phyloP scores from a whole-genome alignment of 2,329 filamentous ascomycete genomes.

The Periconia macrospinosa region DNA sequence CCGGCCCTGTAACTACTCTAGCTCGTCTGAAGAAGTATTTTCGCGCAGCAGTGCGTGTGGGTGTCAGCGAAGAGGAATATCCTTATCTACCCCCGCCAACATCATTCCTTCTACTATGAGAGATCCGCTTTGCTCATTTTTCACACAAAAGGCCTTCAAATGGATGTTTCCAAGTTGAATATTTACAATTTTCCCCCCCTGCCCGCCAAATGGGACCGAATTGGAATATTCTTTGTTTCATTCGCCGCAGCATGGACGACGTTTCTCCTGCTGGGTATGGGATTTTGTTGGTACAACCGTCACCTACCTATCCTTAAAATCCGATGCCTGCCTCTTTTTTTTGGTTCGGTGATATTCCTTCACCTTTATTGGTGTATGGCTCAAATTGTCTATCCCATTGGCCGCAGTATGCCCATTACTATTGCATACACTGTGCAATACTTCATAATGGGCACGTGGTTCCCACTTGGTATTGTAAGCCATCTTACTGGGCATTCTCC shows the following conservation, averaged over 20 bases:
- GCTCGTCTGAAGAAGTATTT: too few species aligned
- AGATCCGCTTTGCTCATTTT: too few species aligned
- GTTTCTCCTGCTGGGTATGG: constrained; percentile 15
- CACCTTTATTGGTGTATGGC: constrained; percentile 22
- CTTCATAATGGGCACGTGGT: constrained; percentile 22
- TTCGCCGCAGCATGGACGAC: constrained; percentile 17
- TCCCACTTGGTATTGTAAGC: constrained; percentile 22
- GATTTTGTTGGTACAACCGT: constrained; percentile 18
- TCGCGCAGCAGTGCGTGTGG: too few species aligned
- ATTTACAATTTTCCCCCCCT: constrained; percentile 18
- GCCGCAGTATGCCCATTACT: constrained; percentile 13
- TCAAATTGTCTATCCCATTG: constrained; percentile 16
- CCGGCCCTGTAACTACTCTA: too few species aligned
- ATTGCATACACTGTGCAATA: constrained; percentile 18
- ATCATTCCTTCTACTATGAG: too few species aligned
- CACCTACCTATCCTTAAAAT: constrained; percentile 16
- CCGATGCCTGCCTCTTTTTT: constrained; percentile 15
- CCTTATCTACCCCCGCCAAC: too few species aligned
- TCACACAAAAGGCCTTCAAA: too few species aligned
- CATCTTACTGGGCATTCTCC: too few species aligned
- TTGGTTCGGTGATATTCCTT: constrained; percentile 15
- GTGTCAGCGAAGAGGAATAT: too few species aligned
- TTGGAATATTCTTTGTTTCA: constrained; percentile 18
- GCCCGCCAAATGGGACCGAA: constrained; percentile 14
- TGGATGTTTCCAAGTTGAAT: too few species aligned